Conservation (phyloP, 768 basidiomycete genomes). For the Boletellus emodensis region DNA sequence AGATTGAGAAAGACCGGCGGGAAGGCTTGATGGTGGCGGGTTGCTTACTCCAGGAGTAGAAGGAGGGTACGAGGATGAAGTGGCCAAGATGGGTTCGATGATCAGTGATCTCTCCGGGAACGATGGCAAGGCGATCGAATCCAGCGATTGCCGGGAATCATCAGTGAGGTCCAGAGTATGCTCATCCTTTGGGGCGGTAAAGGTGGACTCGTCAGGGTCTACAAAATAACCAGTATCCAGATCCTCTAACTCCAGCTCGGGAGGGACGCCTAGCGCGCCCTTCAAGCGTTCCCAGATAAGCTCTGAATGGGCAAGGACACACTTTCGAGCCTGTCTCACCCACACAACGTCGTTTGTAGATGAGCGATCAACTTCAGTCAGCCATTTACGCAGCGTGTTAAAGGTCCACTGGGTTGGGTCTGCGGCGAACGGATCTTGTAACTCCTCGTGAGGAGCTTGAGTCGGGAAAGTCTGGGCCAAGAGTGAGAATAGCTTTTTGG, state of each 20-base stretch:
- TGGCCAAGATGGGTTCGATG: constrained; percentile 55
- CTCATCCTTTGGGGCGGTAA: not conserved
- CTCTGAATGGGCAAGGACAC: constrained; percentile 73
- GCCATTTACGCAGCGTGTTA: constrained; percentile 61
- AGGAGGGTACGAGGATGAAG: constrained; percentile 22
- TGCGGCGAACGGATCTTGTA: constrained; percentile 35
- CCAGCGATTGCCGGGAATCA: not conserved
- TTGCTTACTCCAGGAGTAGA: constrained; percentile 23
- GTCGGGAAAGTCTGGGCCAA: constrained; percentile 66
- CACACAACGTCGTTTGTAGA: constrained; percentile 67
- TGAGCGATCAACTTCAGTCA: constrained; percentile 60
- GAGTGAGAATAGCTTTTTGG: constrained; percentile 66
- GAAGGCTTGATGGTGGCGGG: constrained; percentile 38
- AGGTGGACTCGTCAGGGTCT: not conserved
- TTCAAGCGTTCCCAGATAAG: constrained; percentile 92
- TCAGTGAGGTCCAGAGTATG: not conserved
- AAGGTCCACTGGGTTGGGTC: constrained; percentile 73
- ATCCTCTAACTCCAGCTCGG: constrained; percentile 72
- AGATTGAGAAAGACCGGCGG: constrained; percentile 30
- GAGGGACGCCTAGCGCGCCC: constrained; percentile 81
- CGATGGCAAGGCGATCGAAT: constrained; percentile 12
- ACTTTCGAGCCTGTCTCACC: constrained; percentile 68
- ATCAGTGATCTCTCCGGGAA: constrained; percentile 19
- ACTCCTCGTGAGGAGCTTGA: constrained; percentile 23
- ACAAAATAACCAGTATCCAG: not conserved